Evolutionary conservation across 140 eudicot species (phyloP).

Genomic region (Oenanthe javanica): DNA sequence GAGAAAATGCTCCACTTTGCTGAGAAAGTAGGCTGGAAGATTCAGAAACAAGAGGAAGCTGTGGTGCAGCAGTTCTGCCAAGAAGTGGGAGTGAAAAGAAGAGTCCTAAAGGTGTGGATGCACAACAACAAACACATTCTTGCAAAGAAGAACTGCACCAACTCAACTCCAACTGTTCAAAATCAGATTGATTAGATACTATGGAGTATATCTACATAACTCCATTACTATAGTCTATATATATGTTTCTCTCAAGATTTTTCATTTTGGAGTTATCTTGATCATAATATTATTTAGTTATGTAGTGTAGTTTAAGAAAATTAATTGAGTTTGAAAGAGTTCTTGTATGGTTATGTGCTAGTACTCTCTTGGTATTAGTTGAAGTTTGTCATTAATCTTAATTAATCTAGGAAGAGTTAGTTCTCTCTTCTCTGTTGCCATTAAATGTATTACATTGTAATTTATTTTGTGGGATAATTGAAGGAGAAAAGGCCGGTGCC

Average conservation of each 20-base stretch:
- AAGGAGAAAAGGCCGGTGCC: neutral
- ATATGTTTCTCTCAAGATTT: neutral
- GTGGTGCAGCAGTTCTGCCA: conserved; percentile 75
- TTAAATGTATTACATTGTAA: conserved; percentile 2
- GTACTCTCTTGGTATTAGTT: neutral
- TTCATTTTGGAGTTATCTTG: conserved; percentile 4
- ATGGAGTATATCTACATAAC: neutral
- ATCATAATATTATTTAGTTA: conserved; percentile 5
- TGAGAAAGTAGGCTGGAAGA: conserved; percentile 87
- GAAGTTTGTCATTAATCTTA: neutral
- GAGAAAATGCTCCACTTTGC: conserved; percentile 86
- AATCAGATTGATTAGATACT: conserved; percentile 19
- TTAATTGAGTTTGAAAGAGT: conserved; percentile 6
- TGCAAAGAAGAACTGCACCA: conserved; percentile 44
- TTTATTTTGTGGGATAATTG: neutral
- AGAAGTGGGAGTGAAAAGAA: conserved; percentile 80
- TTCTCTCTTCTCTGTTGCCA: neutral
- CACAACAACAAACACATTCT: conserved; percentile 82
- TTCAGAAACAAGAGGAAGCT: conserved; percentile 77
- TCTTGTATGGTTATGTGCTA: neutral
- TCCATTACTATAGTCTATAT: neutral
- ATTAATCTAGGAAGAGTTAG: neutral
- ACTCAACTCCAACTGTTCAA: conserved; percentile 23
- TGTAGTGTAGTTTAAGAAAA: conserved; percentile 25
- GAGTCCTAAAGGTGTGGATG: conserved; percentile 95